phyloP scores from a whole-genome alignment of 2,329 filamentous ascomycete species.

The Tricladium varicosporioides region DNA sequence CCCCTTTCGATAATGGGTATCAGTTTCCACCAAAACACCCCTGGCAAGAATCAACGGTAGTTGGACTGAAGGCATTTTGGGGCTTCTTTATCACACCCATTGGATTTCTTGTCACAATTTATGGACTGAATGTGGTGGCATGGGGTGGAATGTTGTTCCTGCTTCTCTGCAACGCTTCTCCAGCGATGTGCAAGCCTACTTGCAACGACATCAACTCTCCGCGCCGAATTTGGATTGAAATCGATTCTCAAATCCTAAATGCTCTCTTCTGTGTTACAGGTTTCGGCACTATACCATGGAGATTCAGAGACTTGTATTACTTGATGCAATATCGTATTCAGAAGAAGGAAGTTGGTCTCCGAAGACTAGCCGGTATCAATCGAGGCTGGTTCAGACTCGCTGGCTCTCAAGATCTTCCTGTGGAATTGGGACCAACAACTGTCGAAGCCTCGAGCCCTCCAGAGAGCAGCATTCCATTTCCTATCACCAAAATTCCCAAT shows the following conservation, averaged over 20 bases:
- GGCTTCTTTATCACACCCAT: conserved; percentile 71
- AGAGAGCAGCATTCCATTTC: conserved; percentile 57
- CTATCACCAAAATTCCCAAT: conserved; percentile 60
- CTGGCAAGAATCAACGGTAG: conserved; percentile 56
- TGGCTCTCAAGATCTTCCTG: conserved; percentile 59
- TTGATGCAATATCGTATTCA: conserved; percentile 61
- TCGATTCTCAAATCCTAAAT: conserved; percentile 79
- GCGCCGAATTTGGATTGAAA: conserved; percentile 81
- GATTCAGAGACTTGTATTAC: conserved; percentile 76
- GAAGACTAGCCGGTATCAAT: conserved; percentile 72
- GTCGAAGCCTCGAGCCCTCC: conserved; percentile 40
- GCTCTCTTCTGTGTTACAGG: conserved; percentile 84
- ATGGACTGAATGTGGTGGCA: conserved; percentile 78
- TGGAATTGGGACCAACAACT: conserved; percentile 51
- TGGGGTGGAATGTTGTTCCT: conserved; percentile 93
- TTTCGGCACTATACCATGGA: conserved; percentile 82
- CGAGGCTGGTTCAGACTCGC: conserved; percentile 71
- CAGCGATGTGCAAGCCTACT: conserved; percentile 68
- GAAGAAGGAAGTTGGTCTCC: conserved; percentile 54
- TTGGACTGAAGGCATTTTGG: conserved; percentile 62
- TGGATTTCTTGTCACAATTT: conserved; percentile 75
- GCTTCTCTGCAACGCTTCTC: conserved; percentile 71
- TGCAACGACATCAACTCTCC: conserved; percentile 75
- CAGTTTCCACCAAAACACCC: conserved; percentile 62
- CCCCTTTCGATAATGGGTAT: conserved; percentile 59